phyloP scores from a whole-genome alignment of 202 grass and related monocot genomes.

The Panicum hallii region DNA sequence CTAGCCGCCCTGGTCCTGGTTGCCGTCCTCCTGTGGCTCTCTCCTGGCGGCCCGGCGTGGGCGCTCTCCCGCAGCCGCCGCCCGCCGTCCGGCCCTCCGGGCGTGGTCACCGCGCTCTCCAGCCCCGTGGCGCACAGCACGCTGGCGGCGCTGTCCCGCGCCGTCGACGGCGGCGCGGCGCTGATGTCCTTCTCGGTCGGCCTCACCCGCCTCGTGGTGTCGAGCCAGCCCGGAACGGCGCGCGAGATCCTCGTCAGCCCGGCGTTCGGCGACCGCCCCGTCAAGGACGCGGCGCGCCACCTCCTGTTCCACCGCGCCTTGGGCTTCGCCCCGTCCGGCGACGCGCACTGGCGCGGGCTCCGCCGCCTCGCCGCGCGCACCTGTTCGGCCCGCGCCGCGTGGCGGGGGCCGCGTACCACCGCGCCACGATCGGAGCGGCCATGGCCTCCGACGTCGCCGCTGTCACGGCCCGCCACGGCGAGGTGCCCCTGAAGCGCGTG shows the following conservation, averaged over 20 bases:
- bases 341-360: slow-evolving; percentile 60
- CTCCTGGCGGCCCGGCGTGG: slow-evolving; percentile 70
- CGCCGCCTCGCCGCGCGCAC: slow-evolving; percentile 58
- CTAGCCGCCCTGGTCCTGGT: slow-evolving; percentile 45
- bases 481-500: slow-evolving; percentile 32
- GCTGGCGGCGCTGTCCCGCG: slow-evolving; percentile 46
- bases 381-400: slow-evolving; percentile 57
- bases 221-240: slow-evolving; percentile 63
- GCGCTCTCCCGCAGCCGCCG: slow-evolving; percentile 58
- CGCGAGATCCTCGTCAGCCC: slow-evolving; percentile 64
- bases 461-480: slow-evolving; percentile 27
- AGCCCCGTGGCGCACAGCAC: slow-evolving; percentile 58
- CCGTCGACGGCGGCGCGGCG: slow-evolving; percentile 39
- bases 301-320: slow-evolving; percentile 82
- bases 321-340: slow-evolving; percentile 66
- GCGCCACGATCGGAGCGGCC: slow-evolving; percentile 39
- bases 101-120: slow-evolving; percentile 53
- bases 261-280: slow-evolving; percentile 68
- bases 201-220: slow-evolving; percentile 65
- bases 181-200: slow-evolving; percentile 73
- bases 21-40: slow-evolving; percentile 61
- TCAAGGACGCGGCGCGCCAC: slow-evolving; percentile 68
- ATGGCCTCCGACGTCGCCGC: slow-evolving; percentile 34
- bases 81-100: slow-evolving; percentile 42
- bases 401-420: not conserved